Percentiles rank a stretch among this genome's conserved stretches.
Conservation (phyloP, 441 rosid species). For the Cnidoscolus chayamansa region DNA sequence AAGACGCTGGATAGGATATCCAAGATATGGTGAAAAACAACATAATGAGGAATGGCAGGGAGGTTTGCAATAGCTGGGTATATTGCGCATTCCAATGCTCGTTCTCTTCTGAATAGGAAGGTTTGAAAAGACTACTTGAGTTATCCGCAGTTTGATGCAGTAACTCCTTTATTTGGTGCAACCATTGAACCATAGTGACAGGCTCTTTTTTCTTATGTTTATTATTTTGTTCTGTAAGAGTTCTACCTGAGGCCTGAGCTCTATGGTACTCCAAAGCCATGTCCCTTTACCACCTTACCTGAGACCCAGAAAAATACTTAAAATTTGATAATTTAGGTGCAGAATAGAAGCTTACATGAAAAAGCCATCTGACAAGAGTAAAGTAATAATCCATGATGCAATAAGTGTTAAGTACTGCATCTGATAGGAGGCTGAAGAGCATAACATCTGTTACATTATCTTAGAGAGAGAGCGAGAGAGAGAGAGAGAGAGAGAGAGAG, state of each 20-base stretch:
- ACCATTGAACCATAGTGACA: neutral
- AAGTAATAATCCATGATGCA: neutral
- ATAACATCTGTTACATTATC: neutral
- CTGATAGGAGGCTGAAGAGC: neutral
- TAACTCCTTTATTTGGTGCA: neutral
- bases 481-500: neutral
- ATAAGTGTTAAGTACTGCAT: neutral
- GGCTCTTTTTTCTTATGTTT: neutral
- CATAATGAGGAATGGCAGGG: neutral
- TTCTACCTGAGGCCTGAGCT: neutral
- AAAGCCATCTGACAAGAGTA: neutral
- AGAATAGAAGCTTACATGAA: neutral
- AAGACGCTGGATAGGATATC: neutral
- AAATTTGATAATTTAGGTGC: slow-evolving; percentile 11
- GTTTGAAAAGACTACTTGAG: neutral
- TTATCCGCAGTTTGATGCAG: neutral
- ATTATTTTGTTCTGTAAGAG: neutral
- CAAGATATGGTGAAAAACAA: neutral
- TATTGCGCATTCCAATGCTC: neutral
- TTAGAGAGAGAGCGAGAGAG: neutral
- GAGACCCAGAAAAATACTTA: neutral
- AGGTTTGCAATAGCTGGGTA: neutral
- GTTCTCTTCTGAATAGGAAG: neutral
- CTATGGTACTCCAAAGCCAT: neutral
- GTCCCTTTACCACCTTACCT: neutral